A percentile compares a stretch with the other conserved stretches of the same genome.
These are phyloP conservation scores for Lumnitzera racemosa DNA, from an alignment of 345 rosid species.

Conservation along the genomic window DNA sequence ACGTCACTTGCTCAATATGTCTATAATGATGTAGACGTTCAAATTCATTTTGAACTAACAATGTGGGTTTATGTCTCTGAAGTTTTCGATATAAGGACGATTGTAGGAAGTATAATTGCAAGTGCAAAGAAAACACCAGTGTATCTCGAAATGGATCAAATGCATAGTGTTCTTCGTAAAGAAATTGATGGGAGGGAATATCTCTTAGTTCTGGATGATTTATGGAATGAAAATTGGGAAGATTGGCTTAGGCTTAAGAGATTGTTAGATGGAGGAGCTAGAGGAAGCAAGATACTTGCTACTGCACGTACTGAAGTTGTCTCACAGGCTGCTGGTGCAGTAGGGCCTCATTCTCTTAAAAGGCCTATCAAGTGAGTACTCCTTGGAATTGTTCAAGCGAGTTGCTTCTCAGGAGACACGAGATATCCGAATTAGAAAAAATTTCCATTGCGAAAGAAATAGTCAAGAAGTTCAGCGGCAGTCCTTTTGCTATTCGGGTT, in stretches of 20 bases:
- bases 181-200: neutral
- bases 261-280: conserved; percentile 19
- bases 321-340: neutral
- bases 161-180: no score
- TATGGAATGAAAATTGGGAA: conserved; percentile 14
- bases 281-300: conserved; percentile 24
- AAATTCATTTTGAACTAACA: conserved; percentile 7
- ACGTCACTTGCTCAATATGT: conserved; percentile 24
- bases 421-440: neutral
- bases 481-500: conserved; percentile 15
- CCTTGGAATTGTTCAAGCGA: conserved; percentile 10
- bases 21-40: conserved; percentile 13
- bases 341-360: neutral
- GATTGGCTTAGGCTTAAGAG: conserved; percentile 21
- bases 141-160: no score
- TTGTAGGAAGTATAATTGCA: neutral
- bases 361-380: conserved; percentile 9
- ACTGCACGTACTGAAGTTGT: conserved; percentile 10
- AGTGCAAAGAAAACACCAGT: neutral
- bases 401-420: conserved; percentile 6
- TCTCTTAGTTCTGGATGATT: neutral
- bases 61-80: conserved; percentile 27
- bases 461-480: conserved; percentile 1
- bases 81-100: conserved; percentile 9
- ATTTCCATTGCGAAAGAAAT: conserved; percentile 7